A percentile compares a stretch with the other conserved stretches of the same genome.
These are phyloP conservation scores for Populus tomentosa DNA, from an alignment of 441 rosid genomes.

Conservation along the genomic window DNA sequence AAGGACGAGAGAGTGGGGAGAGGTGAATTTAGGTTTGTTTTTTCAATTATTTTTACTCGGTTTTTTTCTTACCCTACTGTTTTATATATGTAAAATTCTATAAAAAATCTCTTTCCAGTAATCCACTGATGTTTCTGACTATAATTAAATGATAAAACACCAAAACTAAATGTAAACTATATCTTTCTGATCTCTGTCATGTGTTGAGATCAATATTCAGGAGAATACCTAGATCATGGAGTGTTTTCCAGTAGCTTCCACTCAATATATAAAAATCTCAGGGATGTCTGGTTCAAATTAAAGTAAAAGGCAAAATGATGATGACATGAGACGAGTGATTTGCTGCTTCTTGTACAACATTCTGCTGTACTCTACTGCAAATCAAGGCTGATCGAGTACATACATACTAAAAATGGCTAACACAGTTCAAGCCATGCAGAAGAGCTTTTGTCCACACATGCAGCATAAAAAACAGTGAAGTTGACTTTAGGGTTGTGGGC, in stretches of 20 bases:
- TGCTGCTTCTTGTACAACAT: not conserved
- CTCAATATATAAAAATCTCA: not conserved
- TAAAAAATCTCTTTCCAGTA: too few species aligned
- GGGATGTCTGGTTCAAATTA: not conserved
- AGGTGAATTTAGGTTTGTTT: too few species aligned
- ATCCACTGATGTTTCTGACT: too few species aligned
- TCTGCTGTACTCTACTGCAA: not conserved
- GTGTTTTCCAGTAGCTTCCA: not conserved
- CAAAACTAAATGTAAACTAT: too few species aligned
- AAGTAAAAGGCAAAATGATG: not conserved
- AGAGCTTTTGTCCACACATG: conserved; percentile 10
- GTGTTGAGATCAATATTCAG: not conserved
- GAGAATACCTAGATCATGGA: not conserved
- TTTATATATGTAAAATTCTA: too few species aligned
- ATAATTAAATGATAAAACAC: too few species aligned
- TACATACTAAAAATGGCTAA: not conserved
- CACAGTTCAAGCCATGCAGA: conserved; percentile 29
- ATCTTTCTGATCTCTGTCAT: not conserved
- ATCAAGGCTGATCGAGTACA: conserved; percentile 4
- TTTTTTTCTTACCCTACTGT: too few species aligned
- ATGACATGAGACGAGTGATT: too few species aligned
- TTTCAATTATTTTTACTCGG: too few species aligned
- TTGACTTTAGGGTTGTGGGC: conserved; percentile 39
- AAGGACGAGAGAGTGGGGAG: too few species aligned
- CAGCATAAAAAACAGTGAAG: conserved; percentile 13